Base-by-base conservation (phyloP, 2,329 filamentous ascomycete species). In the Fusarium miscanthi region DNA sequence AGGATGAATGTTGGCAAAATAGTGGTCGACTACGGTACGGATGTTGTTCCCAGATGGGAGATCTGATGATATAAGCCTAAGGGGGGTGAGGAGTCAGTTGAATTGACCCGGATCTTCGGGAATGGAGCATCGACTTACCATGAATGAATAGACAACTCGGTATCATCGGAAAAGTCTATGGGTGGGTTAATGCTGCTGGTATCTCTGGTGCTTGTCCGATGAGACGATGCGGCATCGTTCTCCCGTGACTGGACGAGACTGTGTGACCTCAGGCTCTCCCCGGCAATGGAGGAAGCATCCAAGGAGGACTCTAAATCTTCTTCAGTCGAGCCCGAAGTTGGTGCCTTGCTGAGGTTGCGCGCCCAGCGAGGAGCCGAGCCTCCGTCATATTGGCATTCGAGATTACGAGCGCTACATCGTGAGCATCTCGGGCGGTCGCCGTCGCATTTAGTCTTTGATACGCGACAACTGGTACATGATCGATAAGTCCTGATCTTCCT, bases 381-480 rank as follows among this genome's bases (percentile, higher is more conserved):
- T 43, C 82, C 82, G 63, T 82, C 80, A 63, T 84, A 84, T 48
- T 81, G 73, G 54, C 82, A 84, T 19, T 82, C 81, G 23, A 80
- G 68, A 48, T 77, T 76, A 60, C 81, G 81, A 46, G 75, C 69
- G 52, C 59, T 48, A 69, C 82, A 84, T 57, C 81, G 76, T 42
- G 81, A 79, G 70, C 82, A 84, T 62, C 72, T 79, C 52, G 82
- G 82, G 21, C 81, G 80, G 69, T 80, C 81, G 77, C 82, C 82
- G 53, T 83, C 78, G 72, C 82, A 84, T 76, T 84, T 83, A 9
- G 82, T 83, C 79, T 83, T 83, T 64, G 81, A 82, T 30, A 82
- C 67, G 51, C 82, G 81, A 65, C 82, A 83, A 75, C 73, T 79
- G 60, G 80, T 81, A 59, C 82, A 83, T 31, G 81, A 83, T 30